phyloP scores from a whole-genome alignment of 1,284 basidiomycete species.

The Naganishia cerealis region DNA sequence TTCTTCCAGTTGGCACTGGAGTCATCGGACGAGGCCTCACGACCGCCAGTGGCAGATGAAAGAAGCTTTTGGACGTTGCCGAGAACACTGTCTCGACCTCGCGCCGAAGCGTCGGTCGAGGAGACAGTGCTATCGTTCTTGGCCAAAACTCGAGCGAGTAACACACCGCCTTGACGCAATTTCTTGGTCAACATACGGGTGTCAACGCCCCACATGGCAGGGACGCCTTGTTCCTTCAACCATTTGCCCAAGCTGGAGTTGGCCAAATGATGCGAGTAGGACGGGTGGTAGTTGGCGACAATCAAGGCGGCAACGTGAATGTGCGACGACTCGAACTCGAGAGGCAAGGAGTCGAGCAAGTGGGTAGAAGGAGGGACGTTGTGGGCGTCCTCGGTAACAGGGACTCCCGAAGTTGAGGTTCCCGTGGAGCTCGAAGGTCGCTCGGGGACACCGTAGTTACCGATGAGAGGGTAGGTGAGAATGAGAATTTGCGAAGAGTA shows the following conservation, averaged over 20 bases:
- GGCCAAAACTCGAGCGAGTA: constrained; percentile 80
- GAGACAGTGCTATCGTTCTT: constrained; percentile 56
- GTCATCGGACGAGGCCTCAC: constrained; percentile 42
- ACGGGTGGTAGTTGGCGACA: constrained; percentile 89
- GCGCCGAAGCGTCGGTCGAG: constrained; percentile 41
- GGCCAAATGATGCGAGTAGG: constrained; percentile 94
- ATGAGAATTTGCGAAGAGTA: constrained; percentile 98
- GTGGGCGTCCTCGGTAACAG: constrained; percentile 50
- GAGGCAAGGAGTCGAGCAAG: constrained; percentile 65
- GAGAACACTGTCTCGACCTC: constrained; percentile 42
- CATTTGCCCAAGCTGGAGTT: constrained; percentile 82
- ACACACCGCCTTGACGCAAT: constrained; percentile 88
- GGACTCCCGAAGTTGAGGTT: constrained; percentile 52
- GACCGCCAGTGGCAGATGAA: constrained; percentile 41
- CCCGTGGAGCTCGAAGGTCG: constrained; percentile 58
- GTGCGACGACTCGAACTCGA: constrained; percentile 87
- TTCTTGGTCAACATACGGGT: constrained; percentile 95
- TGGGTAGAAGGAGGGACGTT: constrained; percentile 48
- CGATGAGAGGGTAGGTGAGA: constrained; percentile 93
- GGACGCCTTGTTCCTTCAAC: constrained; percentile 93
- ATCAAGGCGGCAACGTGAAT: constrained; percentile 92
- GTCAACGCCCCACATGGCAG: constrained; percentile 94
- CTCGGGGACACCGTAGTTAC: constrained; percentile 97
- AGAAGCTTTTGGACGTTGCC: constrained; percentile 52
- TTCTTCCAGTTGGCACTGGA: constrained; percentile 67